A percentile compares a stretch with the other conserved stretches of the same genome.
Conservation (phyloP, 1,284 basidiomycete genomes). For the Rhodotorula sp. region DNA sequence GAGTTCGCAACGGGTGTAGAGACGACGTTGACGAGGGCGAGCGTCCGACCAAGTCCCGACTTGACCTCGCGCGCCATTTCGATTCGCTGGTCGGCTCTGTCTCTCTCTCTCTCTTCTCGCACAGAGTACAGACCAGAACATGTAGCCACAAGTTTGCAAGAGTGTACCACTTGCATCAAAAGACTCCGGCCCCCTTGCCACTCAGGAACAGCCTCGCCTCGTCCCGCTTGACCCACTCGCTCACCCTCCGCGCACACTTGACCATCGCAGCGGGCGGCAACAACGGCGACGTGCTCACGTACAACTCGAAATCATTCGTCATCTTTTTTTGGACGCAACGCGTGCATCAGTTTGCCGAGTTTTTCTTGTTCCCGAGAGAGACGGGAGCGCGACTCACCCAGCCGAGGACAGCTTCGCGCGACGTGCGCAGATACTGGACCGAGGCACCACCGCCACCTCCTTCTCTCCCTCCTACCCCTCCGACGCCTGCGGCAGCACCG, state of each 20-base stretch:
- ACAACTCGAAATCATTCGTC: conserved; percentile 88
- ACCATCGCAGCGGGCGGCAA: conserved; percentile 83
- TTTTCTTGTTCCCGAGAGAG: neutral
- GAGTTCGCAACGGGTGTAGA: neutral
- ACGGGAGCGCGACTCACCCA: conserved; percentile 61
- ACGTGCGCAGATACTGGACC: conserved; percentile 77
- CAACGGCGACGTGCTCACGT: conserved; percentile 75
- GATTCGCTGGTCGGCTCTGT: neutral
- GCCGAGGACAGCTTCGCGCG: conserved; percentile 82
- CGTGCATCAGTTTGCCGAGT: too few species aligned
- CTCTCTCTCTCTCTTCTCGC: too few species aligned
- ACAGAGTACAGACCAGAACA: too few species aligned
- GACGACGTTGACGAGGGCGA: neutral
- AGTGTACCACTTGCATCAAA: neutral
- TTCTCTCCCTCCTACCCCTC: neutral
- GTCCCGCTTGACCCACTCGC: conserved; percentile 85
- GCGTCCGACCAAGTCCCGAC: too few species aligned
- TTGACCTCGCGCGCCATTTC: neutral
- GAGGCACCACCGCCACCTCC: conserved; percentile 66
- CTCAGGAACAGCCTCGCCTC: conserved; percentile 69
- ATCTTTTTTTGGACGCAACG: conserved; percentile 58
- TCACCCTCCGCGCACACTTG: conserved; percentile 80
- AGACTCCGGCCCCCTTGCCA: conserved; percentile 35
- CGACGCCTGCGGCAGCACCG: neutral
- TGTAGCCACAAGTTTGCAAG: too few species aligned